phyloP scores from a whole-genome alignment of 257 asterid species.

The Dorcoceras hygrometricum region DNA sequence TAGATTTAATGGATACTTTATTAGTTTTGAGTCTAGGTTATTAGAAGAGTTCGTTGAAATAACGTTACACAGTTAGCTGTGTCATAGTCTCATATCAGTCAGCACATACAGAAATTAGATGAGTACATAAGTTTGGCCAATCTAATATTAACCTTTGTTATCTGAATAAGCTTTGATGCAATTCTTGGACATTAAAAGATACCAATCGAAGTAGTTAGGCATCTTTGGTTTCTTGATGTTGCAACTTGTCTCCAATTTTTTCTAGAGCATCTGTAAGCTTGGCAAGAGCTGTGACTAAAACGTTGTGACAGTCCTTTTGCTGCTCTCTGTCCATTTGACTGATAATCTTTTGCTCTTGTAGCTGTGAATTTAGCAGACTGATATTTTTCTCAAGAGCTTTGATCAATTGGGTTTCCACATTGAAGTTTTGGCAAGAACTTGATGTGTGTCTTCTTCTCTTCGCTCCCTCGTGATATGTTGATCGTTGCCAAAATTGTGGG shows the following conservation, averaged over 20 bases:
- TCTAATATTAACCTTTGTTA: neutral
- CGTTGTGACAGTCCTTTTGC: conserved; percentile 45
- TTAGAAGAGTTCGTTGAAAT: neutral
- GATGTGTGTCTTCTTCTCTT: conserved; percentile 45
- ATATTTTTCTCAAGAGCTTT: conserved; percentile 46
- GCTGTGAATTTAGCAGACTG: conserved; percentile 39
- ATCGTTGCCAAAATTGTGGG: conserved; percentile 31
- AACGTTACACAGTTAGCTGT: neutral
- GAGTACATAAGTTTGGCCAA: conserved; percentile 7
- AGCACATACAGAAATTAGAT: conserved; percentile 3
- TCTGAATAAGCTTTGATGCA: conserved; percentile 13
- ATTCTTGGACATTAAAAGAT: conserved; percentile 7
- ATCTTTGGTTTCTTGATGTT: conserved; percentile 10
- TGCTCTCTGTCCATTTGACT: conserved; percentile 40
- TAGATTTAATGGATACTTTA: neutral
- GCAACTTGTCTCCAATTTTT: conserved; percentile 52
- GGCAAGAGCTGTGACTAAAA: conserved; percentile 42
- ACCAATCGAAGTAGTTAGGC: conserved; percentile 1
- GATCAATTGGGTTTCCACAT: conserved; percentile 30
- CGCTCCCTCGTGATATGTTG: conserved; percentile 34
- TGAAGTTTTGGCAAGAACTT: conserved; percentile 27
- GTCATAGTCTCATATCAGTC: neutral
- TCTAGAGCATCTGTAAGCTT: conserved; percentile 52
- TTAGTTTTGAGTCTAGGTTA: neutral
- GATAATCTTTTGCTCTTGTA: conserved; percentile 45